Conservation (phyloP, 2,329 filamentous ascomycete species). For the Claviceps fusiformis region DNA sequence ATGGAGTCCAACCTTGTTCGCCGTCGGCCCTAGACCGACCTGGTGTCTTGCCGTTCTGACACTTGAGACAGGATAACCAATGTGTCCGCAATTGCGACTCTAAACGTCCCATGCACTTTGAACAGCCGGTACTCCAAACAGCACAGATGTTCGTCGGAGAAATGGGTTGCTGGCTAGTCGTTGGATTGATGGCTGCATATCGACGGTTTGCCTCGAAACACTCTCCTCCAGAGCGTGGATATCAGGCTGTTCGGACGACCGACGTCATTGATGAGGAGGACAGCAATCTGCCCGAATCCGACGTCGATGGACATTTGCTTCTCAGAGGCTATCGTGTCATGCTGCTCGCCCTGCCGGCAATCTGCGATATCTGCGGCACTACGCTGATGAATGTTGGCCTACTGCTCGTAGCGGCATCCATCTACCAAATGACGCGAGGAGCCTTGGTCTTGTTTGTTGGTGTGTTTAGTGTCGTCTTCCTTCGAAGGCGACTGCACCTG, state of each 20-base stretch:
- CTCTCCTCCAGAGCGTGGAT: slow-evolving; percentile 37
- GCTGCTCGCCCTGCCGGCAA: slow-evolving; percentile 70
- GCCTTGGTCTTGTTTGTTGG: slow-evolving; percentile 93
- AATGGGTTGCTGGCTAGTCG: slow-evolving; percentile 88
- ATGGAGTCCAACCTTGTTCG: background rate
- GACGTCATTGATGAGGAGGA: slow-evolving; percentile 21
- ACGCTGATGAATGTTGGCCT: slow-evolving; percentile 96
- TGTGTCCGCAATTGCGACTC: slow-evolving; percentile 83
- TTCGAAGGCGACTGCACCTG: slow-evolving; percentile 62
- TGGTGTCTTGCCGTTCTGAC: background rate
- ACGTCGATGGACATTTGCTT: slow-evolving; percentile 41
- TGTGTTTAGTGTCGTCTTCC: slow-evolving; percentile 83
- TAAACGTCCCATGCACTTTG: slow-evolving; percentile 58
- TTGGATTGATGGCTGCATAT: slow-evolving; percentile 57
- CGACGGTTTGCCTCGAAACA: slow-evolving; percentile 36
- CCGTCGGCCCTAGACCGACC: background rate
- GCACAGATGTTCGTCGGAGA: slow-evolving; percentile 98
- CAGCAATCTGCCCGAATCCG: slow-evolving; percentile 20
- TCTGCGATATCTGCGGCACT: slow-evolving; percentile 88
- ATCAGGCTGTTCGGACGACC: slow-evolving; percentile 48
- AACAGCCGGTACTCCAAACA: slow-evolving; percentile 92
- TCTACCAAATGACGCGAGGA: slow-evolving; percentile 97
- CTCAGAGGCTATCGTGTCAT: slow-evolving; percentile 59
- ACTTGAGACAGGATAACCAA: slow-evolving; percentile 67
- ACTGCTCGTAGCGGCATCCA: slow-evolving; percentile 84